A percentile compares a stretch with the other conserved stretches of the same genome.
These are phyloP conservation scores for Fusarium zealandicum DNA, from an alignment of 2,329 filamentous ascomycete genomes.

Conservation along the genomic window DNA sequence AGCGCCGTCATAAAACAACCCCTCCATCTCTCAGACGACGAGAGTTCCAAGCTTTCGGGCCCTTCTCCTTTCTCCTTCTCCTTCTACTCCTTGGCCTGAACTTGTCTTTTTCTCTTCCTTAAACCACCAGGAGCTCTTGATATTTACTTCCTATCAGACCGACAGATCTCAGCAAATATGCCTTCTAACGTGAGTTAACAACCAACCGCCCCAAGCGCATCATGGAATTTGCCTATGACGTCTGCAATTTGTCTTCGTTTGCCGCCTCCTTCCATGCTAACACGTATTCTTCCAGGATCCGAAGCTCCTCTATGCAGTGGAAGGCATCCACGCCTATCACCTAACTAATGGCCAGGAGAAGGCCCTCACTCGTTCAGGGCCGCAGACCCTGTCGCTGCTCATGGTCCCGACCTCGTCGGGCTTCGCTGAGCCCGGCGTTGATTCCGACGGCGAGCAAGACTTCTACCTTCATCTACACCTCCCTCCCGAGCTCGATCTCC, in stretches of 20 bases:
- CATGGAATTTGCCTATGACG: slow-evolving; percentile 23
- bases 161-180: slow-evolving; percentile 32
- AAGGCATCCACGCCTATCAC: slow-evolving; percentile 90
- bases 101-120: background rate
- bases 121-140: background rate
- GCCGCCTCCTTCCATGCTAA: slow-evolving; percentile 15
- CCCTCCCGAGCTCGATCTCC: slow-evolving; percentile 91
- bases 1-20: slow-evolving; percentile 29
- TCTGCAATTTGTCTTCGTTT: slow-evolving; percentile 2
- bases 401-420: slow-evolving; percentile 93
- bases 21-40: slow-evolving; percentile 31
- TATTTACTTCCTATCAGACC: background rate
- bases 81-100: slow-evolving; percentile 14
- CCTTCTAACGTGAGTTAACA: slow-evolving; percentile 43
- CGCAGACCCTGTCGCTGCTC: slow-evolving; percentile 88
- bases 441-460: slow-evolving; percentile 78
- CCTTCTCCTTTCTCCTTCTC: slow-evolving; percentile 8
- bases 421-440: slow-evolving; percentile 64
- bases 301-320: slow-evolving; percentile 74
- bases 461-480: slow-evolving; percentile 97
- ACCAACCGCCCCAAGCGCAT: slow-evolving; percentile 6
- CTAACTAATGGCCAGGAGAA: slow-evolving; percentile 87
- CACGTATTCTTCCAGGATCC: slow-evolving; percentile 55
- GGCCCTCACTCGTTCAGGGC: slow-evolving; percentile 81
- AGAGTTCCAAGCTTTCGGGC: slow-evolving; percentile 29